Evolutionary conservation across 2,329 filamentous ascomycete genomes (phyloP).

Genomic region (Aspergillus viridinutans): DNA sequence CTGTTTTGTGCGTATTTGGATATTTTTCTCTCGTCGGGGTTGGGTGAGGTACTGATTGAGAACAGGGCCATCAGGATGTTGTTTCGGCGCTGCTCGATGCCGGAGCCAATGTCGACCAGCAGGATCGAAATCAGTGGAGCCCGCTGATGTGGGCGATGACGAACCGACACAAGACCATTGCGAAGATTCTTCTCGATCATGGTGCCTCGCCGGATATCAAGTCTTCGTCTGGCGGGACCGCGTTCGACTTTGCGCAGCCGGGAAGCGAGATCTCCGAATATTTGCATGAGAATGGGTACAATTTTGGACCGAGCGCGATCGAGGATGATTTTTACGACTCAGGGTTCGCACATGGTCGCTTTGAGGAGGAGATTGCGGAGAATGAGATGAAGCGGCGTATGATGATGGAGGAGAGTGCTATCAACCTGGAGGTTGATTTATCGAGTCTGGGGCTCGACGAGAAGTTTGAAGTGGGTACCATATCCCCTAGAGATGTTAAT

Average conservation of each 20-base stretch:
- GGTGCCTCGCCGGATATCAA: slow-evolving; percentile 95
- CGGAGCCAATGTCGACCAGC: slow-evolving; percentile 83
- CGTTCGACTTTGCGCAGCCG: slow-evolving; percentile 90
- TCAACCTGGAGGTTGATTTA: slow-evolving; percentile 92
- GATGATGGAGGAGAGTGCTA: slow-evolving; percentile 99
- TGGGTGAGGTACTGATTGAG: slow-evolving; percentile 7
- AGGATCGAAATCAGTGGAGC: slow-evolving; percentile 96
- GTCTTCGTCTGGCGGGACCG: slow-evolving; percentile 87
- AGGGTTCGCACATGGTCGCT: slow-evolving; percentile 86
- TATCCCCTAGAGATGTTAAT: background rate
- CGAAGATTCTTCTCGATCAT: slow-evolving; percentile 85
- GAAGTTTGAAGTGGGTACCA: slow-evolving; percentile 70
- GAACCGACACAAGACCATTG: slow-evolving; percentile 92
- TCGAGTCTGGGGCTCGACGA: slow-evolving; percentile 96
- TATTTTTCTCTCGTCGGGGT: background rate
- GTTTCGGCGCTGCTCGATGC: slow-evolving; percentile 79
- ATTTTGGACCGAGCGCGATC: slow-evolving; percentile 39
- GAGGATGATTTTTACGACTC: slow-evolving; percentile 88
- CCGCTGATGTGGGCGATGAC: slow-evolving; percentile 99
- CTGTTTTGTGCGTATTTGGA: slow-evolving; percentile 70
- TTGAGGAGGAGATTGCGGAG: slow-evolving; percentile 96
- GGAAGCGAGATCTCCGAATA: slow-evolving; percentile 97
- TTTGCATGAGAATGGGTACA: slow-evolving; percentile 89
- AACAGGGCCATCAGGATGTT: slow-evolving; percentile 79
- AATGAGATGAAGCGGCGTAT: slow-evolving; percentile 83